Conservation (phyloP, 2,329 filamentous ascomycete genomes). For the Alternaria sp. region DNA sequence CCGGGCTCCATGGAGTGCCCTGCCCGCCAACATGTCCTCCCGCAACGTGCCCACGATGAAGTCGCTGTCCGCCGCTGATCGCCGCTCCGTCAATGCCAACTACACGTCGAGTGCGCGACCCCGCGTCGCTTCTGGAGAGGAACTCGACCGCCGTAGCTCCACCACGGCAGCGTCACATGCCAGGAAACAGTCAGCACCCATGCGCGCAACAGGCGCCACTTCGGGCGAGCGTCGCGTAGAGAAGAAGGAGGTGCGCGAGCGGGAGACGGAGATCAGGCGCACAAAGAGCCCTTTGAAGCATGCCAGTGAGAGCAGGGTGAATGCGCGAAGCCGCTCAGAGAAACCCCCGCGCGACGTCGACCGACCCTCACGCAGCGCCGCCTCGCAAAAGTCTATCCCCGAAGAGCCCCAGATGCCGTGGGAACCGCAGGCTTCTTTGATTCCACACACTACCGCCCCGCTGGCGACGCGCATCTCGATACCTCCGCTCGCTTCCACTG, state of each 20-base stretch:
- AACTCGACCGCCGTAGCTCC: constrained; percentile 34
- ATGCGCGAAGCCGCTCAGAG: constrained; percentile 41
- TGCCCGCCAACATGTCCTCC: constrained; percentile 38
- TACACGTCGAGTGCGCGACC: constrained; percentile 44
- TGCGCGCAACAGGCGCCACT: constrained; percentile 18
- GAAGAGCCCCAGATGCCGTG: constrained; percentile 60
- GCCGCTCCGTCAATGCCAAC: constrained; percentile 39
- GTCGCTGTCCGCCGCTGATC: constrained; percentile 38
- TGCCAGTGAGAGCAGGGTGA: constrained; percentile 39
- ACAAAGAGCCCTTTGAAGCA: constrained; percentile 48
- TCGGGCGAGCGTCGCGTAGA: constrained; percentile 43
- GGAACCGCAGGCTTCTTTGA: constrained; percentile 79
- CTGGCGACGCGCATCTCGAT: constrained; percentile 71
- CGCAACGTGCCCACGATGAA: constrained; percentile 41
- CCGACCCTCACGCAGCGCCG: constrained; percentile 26
- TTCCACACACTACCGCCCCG: constrained; percentile 73
- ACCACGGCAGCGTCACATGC: constrained; percentile 34
- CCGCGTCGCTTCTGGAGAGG: constrained; percentile 46
- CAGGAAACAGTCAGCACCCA: constrained; percentile 35
- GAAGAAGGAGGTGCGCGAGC: constrained; percentile 44
- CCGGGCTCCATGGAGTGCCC: constrained; percentile 34
- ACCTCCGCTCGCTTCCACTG: constrained; percentile 67
- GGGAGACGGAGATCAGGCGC: constrained; percentile 43
- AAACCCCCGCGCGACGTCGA: constrained; percentile 36
- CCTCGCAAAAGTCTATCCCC: constrained; percentile 28